A percentile compares a stretch with the other conserved stretches of the same genome.
Evolutionary conservation across 257 asterid species (phyloP).

Genomic region (Ligustrum vulgare): DNA sequence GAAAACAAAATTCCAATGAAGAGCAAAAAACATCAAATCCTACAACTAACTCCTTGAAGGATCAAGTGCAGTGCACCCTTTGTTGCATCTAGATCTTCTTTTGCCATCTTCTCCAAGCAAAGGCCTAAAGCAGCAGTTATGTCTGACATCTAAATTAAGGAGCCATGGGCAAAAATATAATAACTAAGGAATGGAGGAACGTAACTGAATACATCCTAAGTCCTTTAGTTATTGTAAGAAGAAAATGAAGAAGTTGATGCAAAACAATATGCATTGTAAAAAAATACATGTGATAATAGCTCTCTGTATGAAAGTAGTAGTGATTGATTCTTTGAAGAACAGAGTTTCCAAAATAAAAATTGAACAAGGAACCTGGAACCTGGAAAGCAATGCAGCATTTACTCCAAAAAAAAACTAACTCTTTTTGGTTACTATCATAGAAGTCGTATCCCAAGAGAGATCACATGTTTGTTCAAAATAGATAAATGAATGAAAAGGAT

Average conservation of each 20-base stretch:
- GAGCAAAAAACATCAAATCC: slow-evolving; percentile 23
- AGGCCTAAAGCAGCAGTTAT: slow-evolving; percentile 94
- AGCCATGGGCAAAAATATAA: slow-evolving; percentile 15
- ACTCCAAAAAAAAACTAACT: slow-evolving; percentile 4
- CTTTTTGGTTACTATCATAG: slow-evolving; percentile 12
- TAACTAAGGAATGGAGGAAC: slow-evolving; percentile 10
- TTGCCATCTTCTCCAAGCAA: slow-evolving; percentile 90
- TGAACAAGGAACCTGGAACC: slow-evolving; percentile 8
- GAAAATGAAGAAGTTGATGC: slow-evolving; percentile 13
- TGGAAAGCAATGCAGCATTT: background rate
- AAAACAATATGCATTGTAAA: slow-evolving; percentile 9
- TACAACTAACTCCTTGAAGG: slow-evolving; percentile 96
- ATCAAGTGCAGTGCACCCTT: slow-evolving; percentile 78
- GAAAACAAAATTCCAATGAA: slow-evolving; percentile 20
- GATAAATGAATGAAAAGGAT: slow-evolving; percentile 52
- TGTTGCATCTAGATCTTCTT: slow-evolving; percentile 76
- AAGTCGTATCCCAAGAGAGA: background rate
- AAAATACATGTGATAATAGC: slow-evolving; percentile 12
- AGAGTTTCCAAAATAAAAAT: slow-evolving; percentile 12
- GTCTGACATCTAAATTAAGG: slow-evolving; percentile 64
- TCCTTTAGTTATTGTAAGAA: background rate
- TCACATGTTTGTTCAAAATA: background rate
- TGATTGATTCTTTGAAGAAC: slow-evolving; percentile 5
- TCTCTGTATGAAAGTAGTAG: slow-evolving; percentile 9
- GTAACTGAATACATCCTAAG: background rate